phyloP scores from a whole-genome alignment of 2,329 filamentous ascomycete species.

The Fulvia fulva region DNA sequence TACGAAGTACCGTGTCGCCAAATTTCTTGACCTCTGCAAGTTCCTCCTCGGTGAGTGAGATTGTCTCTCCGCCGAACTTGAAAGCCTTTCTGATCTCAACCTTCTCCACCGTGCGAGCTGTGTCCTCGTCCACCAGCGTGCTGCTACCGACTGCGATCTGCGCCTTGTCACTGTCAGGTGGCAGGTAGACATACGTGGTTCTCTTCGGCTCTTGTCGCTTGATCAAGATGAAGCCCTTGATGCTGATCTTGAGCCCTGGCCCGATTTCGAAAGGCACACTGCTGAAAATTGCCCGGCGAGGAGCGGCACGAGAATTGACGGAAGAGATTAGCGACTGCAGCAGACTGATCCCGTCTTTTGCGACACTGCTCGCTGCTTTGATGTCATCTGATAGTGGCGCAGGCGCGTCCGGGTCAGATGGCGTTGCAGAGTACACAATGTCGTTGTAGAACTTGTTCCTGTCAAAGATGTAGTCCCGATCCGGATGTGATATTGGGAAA shows the following conservation, averaged over 20 bases:
- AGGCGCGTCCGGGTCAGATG: slow-evolving; percentile 65
- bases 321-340: slow-evolving; percentile 78
- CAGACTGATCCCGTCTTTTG: slow-evolving; percentile 71
- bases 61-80: slow-evolving; percentile 88
- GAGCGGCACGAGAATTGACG: slow-evolving; percentile 83
- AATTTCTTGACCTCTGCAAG: slow-evolving; percentile 73
- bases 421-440: slow-evolving; percentile 77
- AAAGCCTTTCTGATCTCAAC: slow-evolving; percentile 84
- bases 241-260: slow-evolving; percentile 76
- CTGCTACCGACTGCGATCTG: slow-evolving; percentile 75
- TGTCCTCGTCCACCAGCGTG: slow-evolving; percentile 72
- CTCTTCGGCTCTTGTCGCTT: slow-evolving; percentile 78
- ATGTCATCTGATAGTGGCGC: slow-evolving; percentile 51
- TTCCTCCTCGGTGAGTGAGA: slow-evolving; percentile 82
- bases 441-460: slow-evolving; percentile 87
- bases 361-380: slow-evolving; percentile 56
- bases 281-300: slow-evolving; percentile 80
- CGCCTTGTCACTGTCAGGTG: slow-evolving; percentile 68
- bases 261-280: slow-evolving; percentile 84
- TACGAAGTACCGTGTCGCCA: slow-evolving; percentile 74
- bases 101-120: slow-evolving; percentile 71
- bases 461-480: slow-evolving; percentile 64
- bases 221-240: slow-evolving; percentile 88
- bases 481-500: slow-evolving; percentile 75
- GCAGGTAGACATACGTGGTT: slow-evolving; percentile 80